Conservation (phyloP, 306 rosid genomes). For the Sicyos edulis region DNA sequence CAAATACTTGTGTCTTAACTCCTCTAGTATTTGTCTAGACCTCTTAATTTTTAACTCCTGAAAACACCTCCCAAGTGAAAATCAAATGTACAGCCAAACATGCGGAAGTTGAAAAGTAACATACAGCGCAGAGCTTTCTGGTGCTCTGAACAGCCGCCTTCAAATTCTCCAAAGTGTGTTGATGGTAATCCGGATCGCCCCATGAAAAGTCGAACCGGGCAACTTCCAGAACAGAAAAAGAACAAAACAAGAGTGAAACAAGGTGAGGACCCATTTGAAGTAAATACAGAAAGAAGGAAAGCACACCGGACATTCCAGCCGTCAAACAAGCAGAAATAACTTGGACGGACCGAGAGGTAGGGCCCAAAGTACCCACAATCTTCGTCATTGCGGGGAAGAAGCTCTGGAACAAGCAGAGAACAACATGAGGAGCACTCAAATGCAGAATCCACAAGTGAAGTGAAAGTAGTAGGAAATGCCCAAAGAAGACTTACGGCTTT, state of each 20-base stretch:
- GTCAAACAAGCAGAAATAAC: constrained; percentile 66
- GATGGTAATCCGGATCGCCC: constrained; percentile 71
- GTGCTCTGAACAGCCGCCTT: constrained; percentile 71
- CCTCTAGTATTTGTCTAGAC: too few relatives aligned
- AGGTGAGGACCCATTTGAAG: not conserved
- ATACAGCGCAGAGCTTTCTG: constrained; percentile 91
- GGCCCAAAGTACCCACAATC: constrained; percentile 90
- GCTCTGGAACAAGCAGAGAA: constrained; percentile 31
- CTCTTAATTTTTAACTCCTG: too few relatives aligned
- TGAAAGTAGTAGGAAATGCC: not conserved
- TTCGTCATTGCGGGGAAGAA: constrained; percentile 87
- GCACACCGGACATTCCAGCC: constrained; percentile 99
- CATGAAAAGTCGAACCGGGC: constrained; percentile 88
- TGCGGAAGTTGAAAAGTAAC: constrained; percentile 22
- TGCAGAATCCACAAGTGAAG: not conserved
- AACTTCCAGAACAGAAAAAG: constrained; percentile 45
- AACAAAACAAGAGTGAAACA: not conserved
- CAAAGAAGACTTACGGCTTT: constrained; percentile 42
- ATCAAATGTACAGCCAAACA: not conserved
- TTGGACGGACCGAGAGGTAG: constrained; percentile 73
- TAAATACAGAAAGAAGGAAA: too few relatives aligned
- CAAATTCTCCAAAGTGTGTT: constrained; percentile 82
- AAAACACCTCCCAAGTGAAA: too few relatives aligned
- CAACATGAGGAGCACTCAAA: not conserved
- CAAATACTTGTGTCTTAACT: too few relatives aligned